These are phyloP conservation scores for Allodekkera sacchari DNA, from an alignment of 805 yeast genomes.

Conservation along the genomic window DNA sequence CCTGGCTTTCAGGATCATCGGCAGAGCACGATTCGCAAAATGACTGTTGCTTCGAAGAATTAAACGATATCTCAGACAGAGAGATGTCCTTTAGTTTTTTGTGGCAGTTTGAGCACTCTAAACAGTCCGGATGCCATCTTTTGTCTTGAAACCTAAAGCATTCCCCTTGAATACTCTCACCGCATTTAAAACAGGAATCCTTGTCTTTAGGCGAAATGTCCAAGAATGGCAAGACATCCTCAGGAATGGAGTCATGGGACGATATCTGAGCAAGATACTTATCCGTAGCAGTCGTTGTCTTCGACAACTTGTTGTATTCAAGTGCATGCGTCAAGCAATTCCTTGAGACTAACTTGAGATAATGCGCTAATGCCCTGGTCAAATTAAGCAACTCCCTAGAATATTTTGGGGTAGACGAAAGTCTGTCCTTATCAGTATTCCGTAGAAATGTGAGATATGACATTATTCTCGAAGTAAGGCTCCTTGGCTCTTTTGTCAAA, in stretches of 20 bases:
- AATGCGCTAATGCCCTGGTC: slow-evolving; percentile 89
- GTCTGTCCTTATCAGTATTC: slow-evolving; percentile 35
- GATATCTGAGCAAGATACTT: slow-evolving; percentile 49
- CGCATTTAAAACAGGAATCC: slow-evolving; percentile 69
- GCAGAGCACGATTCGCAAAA: slow-evolving; percentile 59
- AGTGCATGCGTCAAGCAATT: slow-evolving; percentile 73
- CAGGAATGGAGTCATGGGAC: slow-evolving; percentile 33
- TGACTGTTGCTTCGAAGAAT: slow-evolving; percentile 28
- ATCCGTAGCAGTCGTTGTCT: slow-evolving; percentile 54
- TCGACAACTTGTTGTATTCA: slow-evolving; percentile 49
- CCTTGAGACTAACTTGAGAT: slow-evolving; percentile 75
- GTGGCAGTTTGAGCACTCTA: slow-evolving; percentile 55
- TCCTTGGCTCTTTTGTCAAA: slow-evolving; percentile 63
- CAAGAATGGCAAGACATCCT: slow-evolving; percentile 32
- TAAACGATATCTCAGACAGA: slow-evolving; percentile 35
- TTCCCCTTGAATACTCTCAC: slow-evolving; percentile 73
- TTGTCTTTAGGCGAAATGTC: slow-evolving; percentile 52
- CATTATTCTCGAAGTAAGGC: slow-evolving; percentile 83
- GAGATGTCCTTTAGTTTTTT: slow-evolving; percentile 24
- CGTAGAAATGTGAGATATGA: slow-evolving; percentile 77
- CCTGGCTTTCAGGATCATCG: slow-evolving; percentile 36
- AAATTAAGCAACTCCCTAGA: slow-evolving; percentile 68
- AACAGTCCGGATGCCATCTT: slow-evolving; percentile 81
- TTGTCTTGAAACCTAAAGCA: slow-evolving; percentile 54
- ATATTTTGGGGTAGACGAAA: slow-evolving; percentile 26